phyloP scores from a whole-genome alignment of 768 basidiomycete genomes.

The Russula foetens region DNA sequence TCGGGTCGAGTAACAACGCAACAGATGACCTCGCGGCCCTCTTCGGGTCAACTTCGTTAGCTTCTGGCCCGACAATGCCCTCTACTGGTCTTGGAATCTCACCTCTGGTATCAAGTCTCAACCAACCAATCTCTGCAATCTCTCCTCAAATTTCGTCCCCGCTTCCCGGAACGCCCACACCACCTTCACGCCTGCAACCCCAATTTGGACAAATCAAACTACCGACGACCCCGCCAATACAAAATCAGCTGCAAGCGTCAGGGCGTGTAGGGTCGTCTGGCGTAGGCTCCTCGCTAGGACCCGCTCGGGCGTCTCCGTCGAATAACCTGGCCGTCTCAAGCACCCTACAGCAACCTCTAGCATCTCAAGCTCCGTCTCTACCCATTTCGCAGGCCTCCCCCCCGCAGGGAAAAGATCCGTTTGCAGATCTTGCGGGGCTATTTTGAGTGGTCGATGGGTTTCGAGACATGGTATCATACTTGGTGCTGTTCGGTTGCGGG shows the following conservation, averaged over 20 bases:
- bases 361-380: slow-evolving; percentile 6
- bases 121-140: background rate
- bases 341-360: slow-evolving; percentile 9
- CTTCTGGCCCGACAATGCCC: background rate
- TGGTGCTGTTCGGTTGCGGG: background rate
- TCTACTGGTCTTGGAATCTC: slow-evolving; percentile 2
- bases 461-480: background rate
- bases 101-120: background rate
- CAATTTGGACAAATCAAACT: slow-evolving; percentile 19
- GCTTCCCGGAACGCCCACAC: background rate
- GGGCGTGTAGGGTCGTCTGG: slow-evolving; percentile 7
- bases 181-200: background rate
- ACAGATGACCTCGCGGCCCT: slow-evolving; percentile 56
- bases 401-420: slow-evolving; percentile 64
- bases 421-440: slow-evolving; percentile 72
- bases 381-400: slow-evolving; percentile 21
- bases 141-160: slow-evolving; percentile 11
- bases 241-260: slow-evolving; percentile 8
- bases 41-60: slow-evolving; percentile 34
- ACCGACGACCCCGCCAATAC: slow-evolving; percentile 17
- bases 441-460: slow-evolving; percentile 36
- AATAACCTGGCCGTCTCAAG: slow-evolving; percentile 1
- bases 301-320: background rate
- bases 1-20: slow-evolving; percentile 23
- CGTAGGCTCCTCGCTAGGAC: background rate